Evolutionary conservation across 192 early-diverging fungal species (phyloP), one percentile per base, ranked within the genome.

Genomic region (Entomortierella beljakovae): DNA sequence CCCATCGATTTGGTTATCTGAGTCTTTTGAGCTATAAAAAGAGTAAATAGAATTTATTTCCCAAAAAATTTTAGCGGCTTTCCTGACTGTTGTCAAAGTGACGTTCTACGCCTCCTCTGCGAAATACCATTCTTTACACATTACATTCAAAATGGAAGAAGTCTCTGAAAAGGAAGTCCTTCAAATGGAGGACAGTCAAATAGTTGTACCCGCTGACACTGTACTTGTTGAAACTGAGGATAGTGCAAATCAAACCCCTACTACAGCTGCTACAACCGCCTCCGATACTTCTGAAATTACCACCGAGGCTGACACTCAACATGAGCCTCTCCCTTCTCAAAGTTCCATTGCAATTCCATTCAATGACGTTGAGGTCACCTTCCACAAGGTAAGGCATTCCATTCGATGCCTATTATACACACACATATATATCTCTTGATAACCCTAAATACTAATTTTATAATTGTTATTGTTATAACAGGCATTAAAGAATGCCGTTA

Each of bases 401-500:
- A 4, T 59, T 22, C 10, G 9, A 37, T 38, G 35, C 7, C 40
- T 38, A 8, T 3, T 22, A 37, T 2, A n/a, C 57, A 29, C 26
- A 3, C 40, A n/a, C 40, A 37, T 37, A 38, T 59, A 5, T 32
- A 18, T 43, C 42, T 43, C 8, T 43, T 43, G 42, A 43, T 18
- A 43, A 43, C n/a, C n/a, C n/a, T n/a, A n/a, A n/a, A n/a, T n/a
- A n/a, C n/a, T n/a, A n/a, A n/a, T n/a, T n/a, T n/a, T n/a, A n/a
- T n/a, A n/a, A n/a, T n/a, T n/a, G n/a, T n/a, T n/a, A n/a, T n/a
- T n/a, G n/a, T n/a, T n/a, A n/a, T n/a, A n/a, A 49, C 26, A 86
- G 85, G 89, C 88, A 13, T 70, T 92, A 53, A 84, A 80, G 9
- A 92, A 88, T 57, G 88, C 84, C 0, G 72, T 75, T 23, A 87